These are phyloP conservation scores for Trypanosoma boissoni DNA, from an alignment of 208 protist species.

Conservation along the genomic window DNA sequence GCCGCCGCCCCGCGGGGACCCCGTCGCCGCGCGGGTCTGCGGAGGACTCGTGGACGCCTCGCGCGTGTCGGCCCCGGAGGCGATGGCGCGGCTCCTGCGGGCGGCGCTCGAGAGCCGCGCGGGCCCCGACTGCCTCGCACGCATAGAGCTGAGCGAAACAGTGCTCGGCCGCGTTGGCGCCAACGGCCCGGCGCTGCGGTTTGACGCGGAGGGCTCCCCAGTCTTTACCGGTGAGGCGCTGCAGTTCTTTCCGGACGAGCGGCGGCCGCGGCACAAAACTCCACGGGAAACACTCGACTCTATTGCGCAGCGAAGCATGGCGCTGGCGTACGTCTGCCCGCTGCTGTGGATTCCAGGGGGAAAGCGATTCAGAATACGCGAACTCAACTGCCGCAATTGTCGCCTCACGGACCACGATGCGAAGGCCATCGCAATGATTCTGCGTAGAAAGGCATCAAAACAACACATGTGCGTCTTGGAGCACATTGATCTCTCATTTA, in stretches of 20 bases:
- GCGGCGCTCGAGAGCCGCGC: constrained; percentile 23
- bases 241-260: constrained; percentile 47
- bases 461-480: constrained; percentile 30
- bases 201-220: constrained; percentile 26
- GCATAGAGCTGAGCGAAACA: constrained; percentile 49
- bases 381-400: constrained; percentile 40
- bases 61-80: constrained; percentile 19
- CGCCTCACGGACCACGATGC: constrained; percentile 51
- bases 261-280: constrained; percentile 10
- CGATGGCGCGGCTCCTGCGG: constrained; percentile 30
- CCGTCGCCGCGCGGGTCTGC: constrained; percentile 29
- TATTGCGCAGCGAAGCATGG: constrained; percentile 39
- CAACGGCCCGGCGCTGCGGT: constrained; percentile 32
- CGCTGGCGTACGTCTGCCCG: constrained; percentile 40
- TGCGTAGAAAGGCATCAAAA: constrained; percentile 23
- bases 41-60: constrained; percentile 37
- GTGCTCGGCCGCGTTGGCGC: constrained; percentile 30
- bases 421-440: constrained; percentile 42
- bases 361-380: constrained; percentile 29
- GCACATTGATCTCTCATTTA: constrained; percentile 25
- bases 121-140: constrained; percentile 28
- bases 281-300: constrained; percentile 2
- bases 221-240: constrained; percentile 6
- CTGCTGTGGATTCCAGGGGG: constrained; percentile 45
- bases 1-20: constrained; percentile 18